phyloP scores from a whole-genome alignment of 163 green algal species.

The Volvox carteri region DNA sequence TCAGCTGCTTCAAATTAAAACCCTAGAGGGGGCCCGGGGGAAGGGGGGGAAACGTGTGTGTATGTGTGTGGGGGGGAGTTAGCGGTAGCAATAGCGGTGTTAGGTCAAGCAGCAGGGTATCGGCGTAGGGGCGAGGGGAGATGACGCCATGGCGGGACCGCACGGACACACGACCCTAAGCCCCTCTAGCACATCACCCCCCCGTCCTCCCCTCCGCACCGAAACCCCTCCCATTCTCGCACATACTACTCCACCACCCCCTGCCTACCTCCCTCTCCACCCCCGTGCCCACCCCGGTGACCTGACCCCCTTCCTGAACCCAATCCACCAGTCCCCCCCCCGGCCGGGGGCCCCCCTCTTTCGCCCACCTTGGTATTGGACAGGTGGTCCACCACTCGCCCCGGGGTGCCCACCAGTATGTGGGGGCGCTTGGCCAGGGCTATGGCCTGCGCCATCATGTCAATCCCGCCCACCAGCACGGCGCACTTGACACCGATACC shows the following conservation, averaged over 20 bases:
- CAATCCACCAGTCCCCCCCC: not conserved
- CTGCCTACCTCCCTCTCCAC: not conserved
- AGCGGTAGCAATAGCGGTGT: too few species aligned
- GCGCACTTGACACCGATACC: slow-evolving; percentile 91
- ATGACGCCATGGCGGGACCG: too few species aligned
- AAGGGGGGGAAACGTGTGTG: not conserved
- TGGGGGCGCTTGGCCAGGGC: slow-evolving; percentile 93
- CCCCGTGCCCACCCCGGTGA: not conserved
- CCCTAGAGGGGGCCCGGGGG: slow-evolving; percentile 58
- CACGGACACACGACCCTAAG: too few species aligned
- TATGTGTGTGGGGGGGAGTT: too few species aligned
- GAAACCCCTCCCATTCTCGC: not conserved
- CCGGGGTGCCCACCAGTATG: slow-evolving; percentile 97
- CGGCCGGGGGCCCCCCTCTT: not conserved
- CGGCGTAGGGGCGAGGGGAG: too few species aligned
- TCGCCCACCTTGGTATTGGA: slow-evolving; percentile 94
- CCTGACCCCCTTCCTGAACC: not conserved
- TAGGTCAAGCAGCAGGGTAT: too few species aligned
- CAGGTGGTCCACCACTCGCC: slow-evolving; percentile 97
- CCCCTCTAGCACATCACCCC: too few species aligned
- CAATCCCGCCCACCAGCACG: slow-evolving; percentile 96
- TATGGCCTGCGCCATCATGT: slow-evolving; percentile 99
- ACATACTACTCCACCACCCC: not conserved
- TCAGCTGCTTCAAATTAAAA: slow-evolving; percentile 86
- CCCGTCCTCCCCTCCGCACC: too few species aligned